phyloP scores from a whole-genome alignment of 2,329 filamentous ascomycete species.

The Hymenoscyphus occultus region DNA sequence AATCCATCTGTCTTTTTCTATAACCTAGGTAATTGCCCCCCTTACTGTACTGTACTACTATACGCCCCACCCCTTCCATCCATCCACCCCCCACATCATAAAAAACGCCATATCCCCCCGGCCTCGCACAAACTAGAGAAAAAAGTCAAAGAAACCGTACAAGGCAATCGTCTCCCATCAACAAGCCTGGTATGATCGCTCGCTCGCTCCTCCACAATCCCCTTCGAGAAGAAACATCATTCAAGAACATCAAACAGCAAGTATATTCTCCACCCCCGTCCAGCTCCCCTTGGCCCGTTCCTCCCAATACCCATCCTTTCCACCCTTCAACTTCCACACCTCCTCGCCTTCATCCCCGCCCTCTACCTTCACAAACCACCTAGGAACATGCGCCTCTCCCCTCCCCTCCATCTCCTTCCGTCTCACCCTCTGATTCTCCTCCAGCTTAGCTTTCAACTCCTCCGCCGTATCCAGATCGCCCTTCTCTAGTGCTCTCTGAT shows the following conservation, averaged over 20 bases:
- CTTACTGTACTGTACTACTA: too few relatives aligned
- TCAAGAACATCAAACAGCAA: constrained; percentile 37
- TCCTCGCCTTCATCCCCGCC: constrained; percentile 59
- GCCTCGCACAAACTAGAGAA: too few relatives aligned
- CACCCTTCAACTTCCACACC: constrained; percentile 72
- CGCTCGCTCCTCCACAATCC: too few relatives aligned
- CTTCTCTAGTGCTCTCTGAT: constrained; percentile 80
- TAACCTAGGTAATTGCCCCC: too few relatives aligned
- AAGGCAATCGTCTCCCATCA: too few relatives aligned
- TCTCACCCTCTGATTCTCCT: constrained; percentile 78
- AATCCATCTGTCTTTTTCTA: too few relatives aligned
- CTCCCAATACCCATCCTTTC: constrained; percentile 93
- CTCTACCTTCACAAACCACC: constrained; percentile 77
- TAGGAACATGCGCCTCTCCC: constrained; percentile 69
- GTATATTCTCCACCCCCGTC: constrained; percentile 52
- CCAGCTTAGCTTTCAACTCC: constrained; percentile 74
- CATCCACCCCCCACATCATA: too few relatives aligned
- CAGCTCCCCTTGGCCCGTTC: constrained; percentile 68
- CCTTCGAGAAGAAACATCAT: not conserved
- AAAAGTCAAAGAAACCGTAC: too few relatives aligned
- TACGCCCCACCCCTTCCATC: too few relatives aligned
- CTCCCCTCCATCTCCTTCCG: constrained; percentile 72
- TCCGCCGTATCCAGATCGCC: constrained; percentile 83
- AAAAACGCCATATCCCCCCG: too few relatives aligned
- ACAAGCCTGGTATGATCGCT: too few relatives aligned